Percentiles rank a stretch among this genome's conserved stretches.
These are phyloP conservation scores for Hyparrhenia diplandra DNA, from an alignment of 176 grass and related monocot species.

Conservation along the genomic window DNA sequence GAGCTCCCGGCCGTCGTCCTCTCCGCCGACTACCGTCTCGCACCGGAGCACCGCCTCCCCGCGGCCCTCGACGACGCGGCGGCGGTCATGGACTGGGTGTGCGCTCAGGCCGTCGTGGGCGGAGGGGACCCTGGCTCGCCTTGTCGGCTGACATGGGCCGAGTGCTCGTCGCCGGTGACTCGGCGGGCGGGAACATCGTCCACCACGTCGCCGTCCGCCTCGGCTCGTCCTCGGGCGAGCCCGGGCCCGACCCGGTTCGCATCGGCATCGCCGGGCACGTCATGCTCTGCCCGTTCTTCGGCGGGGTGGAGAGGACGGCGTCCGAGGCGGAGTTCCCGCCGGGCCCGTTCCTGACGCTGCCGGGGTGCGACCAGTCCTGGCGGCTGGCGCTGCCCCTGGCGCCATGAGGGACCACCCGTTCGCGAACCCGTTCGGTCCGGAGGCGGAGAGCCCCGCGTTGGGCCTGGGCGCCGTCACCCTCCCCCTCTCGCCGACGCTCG, in stretches of 20 bases:
- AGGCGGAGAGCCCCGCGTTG: constrained; percentile 26
- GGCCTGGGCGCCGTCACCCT: constrained; percentile 18
- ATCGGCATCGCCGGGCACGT: constrained; percentile 42
- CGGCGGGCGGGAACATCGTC: constrained; percentile 17
- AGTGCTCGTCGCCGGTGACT: constrained; percentile 29
- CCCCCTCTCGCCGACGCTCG: constrained; percentile 23
- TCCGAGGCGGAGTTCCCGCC: constrained; percentile 51
- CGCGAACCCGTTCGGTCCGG: constrained; percentile 49
- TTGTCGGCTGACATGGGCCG: constrained; percentile 22
- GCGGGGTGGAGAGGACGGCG: constrained; percentile 30
- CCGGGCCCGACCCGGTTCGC: constrained; percentile 3
- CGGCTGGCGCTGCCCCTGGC: constrained; percentile 41
- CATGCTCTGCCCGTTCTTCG: constrained; percentile 49
- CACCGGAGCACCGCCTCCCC: constrained; percentile 62
- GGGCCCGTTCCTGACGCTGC: constrained; percentile 42
- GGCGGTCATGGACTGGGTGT: constrained; percentile 25
- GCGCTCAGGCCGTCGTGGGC: not conserved
- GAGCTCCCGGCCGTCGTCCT: constrained; percentile 43
- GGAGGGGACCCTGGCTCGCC: constrained; percentile 24
- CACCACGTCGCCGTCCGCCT: constrained; percentile 11
- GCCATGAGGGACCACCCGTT: constrained; percentile 41
- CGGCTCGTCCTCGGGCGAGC: not conserved
- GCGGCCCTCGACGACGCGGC: constrained; percentile 3
- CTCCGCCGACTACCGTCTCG: constrained; percentile 62
- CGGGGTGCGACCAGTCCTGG: constrained; percentile 40